phyloP scores from a whole-genome alignment of 2,329 filamentous ascomycete species.

The Ascochyta viciae-villosae region DNA sequence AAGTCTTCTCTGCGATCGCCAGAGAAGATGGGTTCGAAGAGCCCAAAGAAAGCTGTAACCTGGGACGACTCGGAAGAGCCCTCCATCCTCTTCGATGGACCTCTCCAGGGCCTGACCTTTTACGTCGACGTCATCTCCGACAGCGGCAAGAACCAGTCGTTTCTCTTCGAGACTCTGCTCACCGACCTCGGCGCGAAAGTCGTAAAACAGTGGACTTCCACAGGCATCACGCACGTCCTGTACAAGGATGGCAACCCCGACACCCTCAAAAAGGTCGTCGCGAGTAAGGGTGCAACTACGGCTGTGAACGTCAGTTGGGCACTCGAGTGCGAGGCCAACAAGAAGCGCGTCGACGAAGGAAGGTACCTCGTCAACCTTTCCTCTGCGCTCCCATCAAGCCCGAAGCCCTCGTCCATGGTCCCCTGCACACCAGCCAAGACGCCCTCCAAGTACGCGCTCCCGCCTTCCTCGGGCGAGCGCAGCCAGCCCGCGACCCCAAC shows the following conservation, averaged over 20 bases:
- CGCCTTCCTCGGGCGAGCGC: conserved; percentile 30
- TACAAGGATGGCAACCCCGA: conserved; percentile 86
- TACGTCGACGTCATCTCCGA: conserved; percentile 79
- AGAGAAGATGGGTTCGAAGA: conserved; percentile 38
- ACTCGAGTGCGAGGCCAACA: conserved; percentile 63
- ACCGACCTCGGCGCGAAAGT: conserved; percentile 82
- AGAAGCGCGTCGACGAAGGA: conserved; percentile 44
- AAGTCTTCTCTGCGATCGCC: conserved; percentile 49
- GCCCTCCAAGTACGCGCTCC: conserved; percentile 36
- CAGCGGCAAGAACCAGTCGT: conserved; percentile 67
- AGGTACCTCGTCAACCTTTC: conserved; percentile 43
- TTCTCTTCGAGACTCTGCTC: conserved; percentile 78
- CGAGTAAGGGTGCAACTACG: conserved; percentile 75
- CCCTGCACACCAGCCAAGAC: conserved; percentile 43
- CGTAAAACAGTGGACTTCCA: conserved; percentile 71
- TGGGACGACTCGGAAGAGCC: conserved; percentile 38
- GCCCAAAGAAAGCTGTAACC: conserved; percentile 48
- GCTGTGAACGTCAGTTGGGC: conserved; percentile 91
- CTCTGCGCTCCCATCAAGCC: conserved; percentile 28
- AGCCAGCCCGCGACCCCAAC: conserved; percentile 36
- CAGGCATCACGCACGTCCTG: conserved; percentile 83
- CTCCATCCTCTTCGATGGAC: conserved; percentile 31
- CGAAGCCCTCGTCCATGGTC: conserved; percentile 26
- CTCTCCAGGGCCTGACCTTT: conserved; percentile 69
- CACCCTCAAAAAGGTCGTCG: conserved; percentile 80